Base-by-base conservation (phyloP, 2,329 filamentous ascomycete genomes). In the Diplodia intermedia region DNA sequence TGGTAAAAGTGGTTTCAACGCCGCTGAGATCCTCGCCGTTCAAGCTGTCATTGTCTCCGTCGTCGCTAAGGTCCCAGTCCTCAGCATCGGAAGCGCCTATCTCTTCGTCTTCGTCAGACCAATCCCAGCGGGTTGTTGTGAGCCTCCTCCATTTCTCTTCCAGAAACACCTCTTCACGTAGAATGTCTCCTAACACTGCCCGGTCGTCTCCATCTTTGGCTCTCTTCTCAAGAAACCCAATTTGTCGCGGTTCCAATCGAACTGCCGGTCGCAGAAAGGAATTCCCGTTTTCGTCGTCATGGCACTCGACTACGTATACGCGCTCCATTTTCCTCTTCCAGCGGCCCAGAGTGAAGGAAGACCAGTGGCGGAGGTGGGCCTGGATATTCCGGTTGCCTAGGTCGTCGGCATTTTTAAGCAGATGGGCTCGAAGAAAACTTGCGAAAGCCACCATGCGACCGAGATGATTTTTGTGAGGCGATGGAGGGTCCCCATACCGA, bases 41-140 rank as follows among this genome's bases (percentile, higher is more conserved):
- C 5, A 65, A 43, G 15, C 61, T 65, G 47, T 65, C 61, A 4
- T 14, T 53, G 9, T 65, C 61, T 2, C 8, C 40, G n/a, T 15
- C 49, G 12, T 65, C 61, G 31, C 47, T 53, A 29, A 36, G 1
- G 36, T 50, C 26, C 18, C 36, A 26, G 14, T n/a, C 40, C 40
- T 43, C 40, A n/a, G 14, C 8, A 0, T 63, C 43, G 14, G 26
- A 20, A 3, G 15, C 9, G 12, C 14, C 36, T 7, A 14, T 2
- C 8, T 20, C 49, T 12, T 20, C n/a, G n/a, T n/a, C n/a, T n/a
- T n/a, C n/a, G n/a, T n/a, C n/a, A n/a, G n/a, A n/a, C n/a, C n/a
- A n/a, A n/a, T n/a, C n/a, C n/a, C n/a, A n/a, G n/a, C n/a, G n/a
- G n/a, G n/a, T n/a, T n/a, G n/a, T n/a, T n/a, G n/a, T n/a, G n/a